Conservation (phyloP, 768 basidiomycete species). For the Trametes gibbosa region DNA sequence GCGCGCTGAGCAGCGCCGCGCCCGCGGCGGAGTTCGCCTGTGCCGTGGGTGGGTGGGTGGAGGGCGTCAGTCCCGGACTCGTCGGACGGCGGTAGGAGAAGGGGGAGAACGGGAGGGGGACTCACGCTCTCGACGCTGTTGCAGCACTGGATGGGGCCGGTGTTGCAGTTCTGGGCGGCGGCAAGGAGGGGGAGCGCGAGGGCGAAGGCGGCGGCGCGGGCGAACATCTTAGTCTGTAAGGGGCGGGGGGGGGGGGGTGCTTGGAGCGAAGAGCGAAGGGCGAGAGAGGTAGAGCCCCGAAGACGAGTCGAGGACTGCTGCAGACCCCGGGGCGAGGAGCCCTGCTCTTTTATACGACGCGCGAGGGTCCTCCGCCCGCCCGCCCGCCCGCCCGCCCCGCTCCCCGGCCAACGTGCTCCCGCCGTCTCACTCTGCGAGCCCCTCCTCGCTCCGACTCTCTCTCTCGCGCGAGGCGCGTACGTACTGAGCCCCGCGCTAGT, state of each 20-base stretch:
- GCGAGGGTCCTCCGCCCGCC: too few species aligned
- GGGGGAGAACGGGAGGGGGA: neutral
- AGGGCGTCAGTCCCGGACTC: neutral
- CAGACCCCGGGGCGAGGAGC: neutral
- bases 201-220: constrained; percentile 10
- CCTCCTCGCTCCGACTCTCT: too few species aligned
- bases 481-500: too few species aligned
- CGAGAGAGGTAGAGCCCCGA: neutral
- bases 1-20: constrained; percentile 17
- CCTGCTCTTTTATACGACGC: constrained; percentile 5
- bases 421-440: neutral
- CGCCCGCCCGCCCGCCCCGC: too few species aligned
- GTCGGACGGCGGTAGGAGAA: neutral
- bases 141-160: constrained; percentile 32
- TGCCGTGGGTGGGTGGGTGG: neutral
- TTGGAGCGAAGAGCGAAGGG: neutral
- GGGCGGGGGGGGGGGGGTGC: neutral
- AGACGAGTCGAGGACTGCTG: constrained; percentile 8
- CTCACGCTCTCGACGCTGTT: constrained; percentile 22
- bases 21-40: constrained; percentile 6
- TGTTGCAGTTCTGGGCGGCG: constrained; percentile 24
- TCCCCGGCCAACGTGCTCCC: neutral
- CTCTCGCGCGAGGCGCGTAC: too few species aligned
- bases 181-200: constrained; percentile 13
- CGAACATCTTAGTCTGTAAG: constrained; percentile 5